Evolutionary conservation across 805 yeast species (phyloP), one percentile per base, ranked within the genome.

Genomic region (Candida sanyiensis): DNA sequence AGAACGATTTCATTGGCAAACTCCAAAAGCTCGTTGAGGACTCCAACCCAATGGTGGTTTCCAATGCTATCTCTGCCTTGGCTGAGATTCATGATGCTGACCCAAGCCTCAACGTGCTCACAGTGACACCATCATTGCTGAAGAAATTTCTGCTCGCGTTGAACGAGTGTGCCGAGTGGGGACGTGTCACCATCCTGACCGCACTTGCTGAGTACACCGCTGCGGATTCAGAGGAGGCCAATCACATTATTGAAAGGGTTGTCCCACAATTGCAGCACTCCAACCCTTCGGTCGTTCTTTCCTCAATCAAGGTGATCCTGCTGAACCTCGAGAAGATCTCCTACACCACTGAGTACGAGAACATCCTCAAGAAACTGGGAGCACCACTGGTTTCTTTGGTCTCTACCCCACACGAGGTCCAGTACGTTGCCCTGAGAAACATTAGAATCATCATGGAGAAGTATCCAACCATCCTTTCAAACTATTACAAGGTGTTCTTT

Each of bases 131-230:
- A 6, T 55, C 61, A 5, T 55, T 74, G 67, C 39, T 79, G 37
- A 68, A 73, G 40, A 83, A 80, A 58, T 72, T 93, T 44, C 67
- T 93, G 44, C 68, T 79, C 49, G 95, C 96, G 11, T 69, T 93
- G 48, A 90, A 90, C 60, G 99, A 93, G 64, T 90, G 97, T 64
- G 89, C 97, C 0, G 99, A 93, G 64, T 93, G 99, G 99, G 98
- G 98, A 9, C 75, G 98, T 54, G 83, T 93, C 48, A 77, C 97
- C 2, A 84, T 93, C 31, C 69, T 93, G 43, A 76, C 84, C 1
- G 88, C 96, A 1, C 64, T 93, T 47, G 72, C 87, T 6, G 89
- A 82, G 33, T 90, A 81, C 58, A 56, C 66, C 5, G 69, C 94
- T 0, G 12, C 57, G 2, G 74, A 70, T 33, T 57, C 65, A 3